These are phyloP conservation scores for Stygiomarasmius scandens DNA, from an alignment of 1,284 basidiomycete species.

Conservation along the genomic window DNA sequence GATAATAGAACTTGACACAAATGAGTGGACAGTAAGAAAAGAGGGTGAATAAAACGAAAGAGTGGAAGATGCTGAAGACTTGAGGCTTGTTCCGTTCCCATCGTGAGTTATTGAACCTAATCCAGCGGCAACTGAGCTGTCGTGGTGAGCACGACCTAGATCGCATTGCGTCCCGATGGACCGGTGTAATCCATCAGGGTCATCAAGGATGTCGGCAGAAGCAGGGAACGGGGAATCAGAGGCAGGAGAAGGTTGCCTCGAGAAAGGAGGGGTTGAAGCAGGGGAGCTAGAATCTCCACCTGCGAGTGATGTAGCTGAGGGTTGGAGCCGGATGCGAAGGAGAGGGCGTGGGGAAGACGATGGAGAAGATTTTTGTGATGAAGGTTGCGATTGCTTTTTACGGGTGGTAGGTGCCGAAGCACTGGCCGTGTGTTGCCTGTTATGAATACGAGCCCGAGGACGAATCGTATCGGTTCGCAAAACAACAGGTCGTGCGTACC, in stretches of 20 bases:
- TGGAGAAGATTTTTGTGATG: not conserved
- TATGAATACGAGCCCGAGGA: slow-evolving; percentile 4
- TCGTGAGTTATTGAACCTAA: slow-evolving; percentile 10
- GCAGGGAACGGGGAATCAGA: not conserved
- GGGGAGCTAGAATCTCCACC: not conserved
- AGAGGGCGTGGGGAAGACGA: not conserved
- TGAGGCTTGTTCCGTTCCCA: not conserved
- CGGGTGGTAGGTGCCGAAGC: not conserved
- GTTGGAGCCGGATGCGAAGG: not conserved
- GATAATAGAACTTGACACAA: not conserved
- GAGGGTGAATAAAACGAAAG: slow-evolving; percentile 10
- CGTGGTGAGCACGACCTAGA: not conserved
- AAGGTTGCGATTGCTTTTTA: not conserved
- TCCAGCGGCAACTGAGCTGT: slow-evolving; percentile 3
- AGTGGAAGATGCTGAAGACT: slow-evolving; percentile 8
- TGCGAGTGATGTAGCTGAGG: not conserved
- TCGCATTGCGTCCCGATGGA: slow-evolving; percentile 13
- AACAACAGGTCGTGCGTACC: slow-evolving; percentile 11
- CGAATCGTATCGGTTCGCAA: slow-evolving; percentile 13
- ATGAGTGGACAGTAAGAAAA: slow-evolving; percentile 5
- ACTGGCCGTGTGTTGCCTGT: not conserved
- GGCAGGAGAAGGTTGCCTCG: not conserved
- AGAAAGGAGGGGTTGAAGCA: not conserved
- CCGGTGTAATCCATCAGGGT: slow-evolving; percentile 1
- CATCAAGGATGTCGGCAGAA: not conserved